Evolutionary conservation across 2,329 filamentous ascomycete species (phyloP).

Genomic region (Coniochaeta hoffmannii): DNA sequence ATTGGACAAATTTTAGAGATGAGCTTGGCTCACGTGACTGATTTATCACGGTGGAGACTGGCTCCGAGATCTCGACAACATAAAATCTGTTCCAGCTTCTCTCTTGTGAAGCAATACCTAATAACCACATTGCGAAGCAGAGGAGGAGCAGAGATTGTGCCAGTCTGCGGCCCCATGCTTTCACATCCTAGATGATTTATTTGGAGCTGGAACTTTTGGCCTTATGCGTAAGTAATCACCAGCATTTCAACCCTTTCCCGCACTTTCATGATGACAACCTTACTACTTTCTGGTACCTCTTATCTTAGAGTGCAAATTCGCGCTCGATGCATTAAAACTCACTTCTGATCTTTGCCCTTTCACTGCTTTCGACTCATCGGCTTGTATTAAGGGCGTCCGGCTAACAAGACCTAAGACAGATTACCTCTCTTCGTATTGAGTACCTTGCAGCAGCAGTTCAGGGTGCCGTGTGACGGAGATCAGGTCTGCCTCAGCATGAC

Average conservation of each 20-base stretch:
- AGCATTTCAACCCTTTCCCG: constrained; percentile 8
- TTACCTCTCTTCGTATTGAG: not conserved
- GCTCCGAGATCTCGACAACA: not conserved
- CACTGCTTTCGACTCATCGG: not conserved
- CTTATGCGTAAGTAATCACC: constrained; percentile 27
- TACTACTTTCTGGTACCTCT: constrained; percentile 97
- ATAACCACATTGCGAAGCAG: no score
- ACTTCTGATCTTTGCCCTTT: constrained; percentile 59
- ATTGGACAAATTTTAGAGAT: constrained; percentile 10
- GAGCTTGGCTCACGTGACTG: not conserved
- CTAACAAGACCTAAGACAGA: constrained; percentile 10
- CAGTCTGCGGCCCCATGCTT: no score
- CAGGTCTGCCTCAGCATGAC: not conserved
- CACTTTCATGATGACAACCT: constrained; percentile 32
- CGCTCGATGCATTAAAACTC: constrained; percentile 71
- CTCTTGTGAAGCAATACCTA: no score
- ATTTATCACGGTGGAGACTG: not conserved
- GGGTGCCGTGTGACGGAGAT: not conserved
- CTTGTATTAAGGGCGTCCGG: constrained; percentile 1
- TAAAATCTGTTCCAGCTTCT: not conserved
- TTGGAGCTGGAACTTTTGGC: no score
- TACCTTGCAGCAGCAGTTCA: not conserved
- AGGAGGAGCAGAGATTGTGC: not conserved
- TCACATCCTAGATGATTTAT: no score
- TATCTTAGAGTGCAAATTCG: constrained; percentile 66